Evolutionary conservation across 768 basidiomycete species (phyloP).

Genomic region (Collybiopsis confluens): DNA sequence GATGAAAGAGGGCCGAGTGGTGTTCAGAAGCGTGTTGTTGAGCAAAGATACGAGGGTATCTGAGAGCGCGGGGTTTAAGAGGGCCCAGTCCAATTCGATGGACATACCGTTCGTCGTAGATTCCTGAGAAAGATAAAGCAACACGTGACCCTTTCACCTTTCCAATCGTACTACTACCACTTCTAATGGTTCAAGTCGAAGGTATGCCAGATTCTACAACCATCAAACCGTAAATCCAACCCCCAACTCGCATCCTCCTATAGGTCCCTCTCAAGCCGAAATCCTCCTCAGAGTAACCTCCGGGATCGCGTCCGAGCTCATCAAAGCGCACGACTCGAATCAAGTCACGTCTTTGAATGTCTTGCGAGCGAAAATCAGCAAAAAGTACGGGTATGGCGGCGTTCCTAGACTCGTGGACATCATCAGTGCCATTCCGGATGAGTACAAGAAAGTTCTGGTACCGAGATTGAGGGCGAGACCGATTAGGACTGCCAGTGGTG

Average conservation of each 20-base stretch:
- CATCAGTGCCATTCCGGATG: conserved; percentile 96
- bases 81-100: conserved; percentile 91
- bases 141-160: no score
- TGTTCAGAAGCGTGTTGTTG: conserved; percentile 69
- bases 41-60: conserved; percentile 66
- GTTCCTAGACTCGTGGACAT: conserved; percentile 96
- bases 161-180: no score
- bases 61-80: conserved; percentile 72
- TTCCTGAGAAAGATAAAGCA: no score
- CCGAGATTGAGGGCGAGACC: conserved; percentile 91
- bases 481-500: conserved; percentile 94
- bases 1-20: conserved; percentile 86
- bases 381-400: conserved; percentile 82
- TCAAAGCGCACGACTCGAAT: conserved; percentile 78
- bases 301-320: conserved; percentile 91
- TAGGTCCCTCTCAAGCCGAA: conserved; percentile 87
- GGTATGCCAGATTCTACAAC: conserved; percentile 8
- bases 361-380: conserved; percentile 82
- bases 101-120: no score
- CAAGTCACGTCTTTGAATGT: conserved; percentile 82
- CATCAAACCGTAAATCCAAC: neutral
- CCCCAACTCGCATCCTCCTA: conserved; percentile 12
- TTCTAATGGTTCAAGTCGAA: conserved; percentile 18
- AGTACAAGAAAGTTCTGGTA: conserved; percentile 87
- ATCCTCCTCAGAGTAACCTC: conserved; percentile 86